These are phyloP conservation scores for Syzygium aqueum DNA, from an alignment of 345 rosid genomes.

Conservation along the genomic window DNA sequence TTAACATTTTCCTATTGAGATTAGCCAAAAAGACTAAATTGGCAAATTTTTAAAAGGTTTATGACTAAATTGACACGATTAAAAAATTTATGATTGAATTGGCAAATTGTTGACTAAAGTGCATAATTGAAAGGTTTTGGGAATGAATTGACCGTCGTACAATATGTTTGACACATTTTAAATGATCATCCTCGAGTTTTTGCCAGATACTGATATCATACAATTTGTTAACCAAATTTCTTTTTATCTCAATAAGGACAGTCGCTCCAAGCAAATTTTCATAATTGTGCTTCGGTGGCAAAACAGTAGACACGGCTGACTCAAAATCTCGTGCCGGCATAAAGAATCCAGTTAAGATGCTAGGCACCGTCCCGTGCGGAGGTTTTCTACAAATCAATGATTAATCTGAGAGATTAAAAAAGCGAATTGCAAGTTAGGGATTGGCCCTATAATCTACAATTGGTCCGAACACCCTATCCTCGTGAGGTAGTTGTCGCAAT, in stretches of 20 bases:
- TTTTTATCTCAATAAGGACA: neutral
- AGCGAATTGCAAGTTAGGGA: neutral
- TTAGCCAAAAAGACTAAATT: no score
- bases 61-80: rapidly evolving
- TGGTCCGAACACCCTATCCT: neutral
- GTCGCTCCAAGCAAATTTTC: neutral
- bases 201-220: neutral
- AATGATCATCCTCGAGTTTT: neutral
- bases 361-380: neutral
- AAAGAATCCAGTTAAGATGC: neutral
- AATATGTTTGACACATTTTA: no score
- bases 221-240: neutral
- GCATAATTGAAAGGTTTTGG: no score
- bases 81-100: no score
- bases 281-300: neutral
- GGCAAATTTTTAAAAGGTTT: no score
- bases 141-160: rapidly evolving
- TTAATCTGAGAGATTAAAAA: neutral
- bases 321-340: neutral
- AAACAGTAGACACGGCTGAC: neutral
- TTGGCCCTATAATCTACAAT: neutral
- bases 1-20: neutral
- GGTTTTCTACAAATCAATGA: neutral
- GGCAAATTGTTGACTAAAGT: no score
- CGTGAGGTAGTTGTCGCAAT: neutral